Evolutionary conservation across 2,329 filamentous ascomycete genomes (phyloP), one percentile per base, ranked within the genome.

Genomic region (Fusarium kyushuense): DNA sequence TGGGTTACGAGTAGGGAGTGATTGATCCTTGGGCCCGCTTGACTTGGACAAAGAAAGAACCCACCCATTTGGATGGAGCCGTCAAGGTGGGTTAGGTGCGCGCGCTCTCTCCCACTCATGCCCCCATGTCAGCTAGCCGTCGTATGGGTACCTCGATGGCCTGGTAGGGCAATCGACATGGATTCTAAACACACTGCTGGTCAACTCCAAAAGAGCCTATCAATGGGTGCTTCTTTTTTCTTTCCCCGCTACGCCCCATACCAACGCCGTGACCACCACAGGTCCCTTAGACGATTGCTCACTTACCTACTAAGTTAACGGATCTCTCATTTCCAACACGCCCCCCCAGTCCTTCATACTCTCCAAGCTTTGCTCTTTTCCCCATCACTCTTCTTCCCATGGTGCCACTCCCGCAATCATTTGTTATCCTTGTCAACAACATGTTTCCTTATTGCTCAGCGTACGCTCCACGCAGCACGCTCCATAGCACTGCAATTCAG

Each of bases 221-320:
- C 73, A 73, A 76, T 75, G 69, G 49, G 51, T 63, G 60, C 69
- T 74, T 71, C 65, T 67, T 70, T 62, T 38, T 47, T 38, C 52
- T 67, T 69, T 69, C 67, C 70, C 72, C 72, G 68, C 76, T 75
- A 77, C 74, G 73, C 73, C 71, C 70, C 72, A 72, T 60, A 57
- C 66, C 69, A 72, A 70, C 72, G 65, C 72, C 63, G 54, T 73
- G 63, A 49, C 70, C 65, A 49, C 67, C 63, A 65, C 46, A 58
- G 69, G 69, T 70, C 67, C 72, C 69, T 69, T 73, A 69, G 64
- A 57, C 61, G 55, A 67, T 74, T 61, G 61, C 65, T 51, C 47
- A 51, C 47, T 51, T 40, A 27, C 32, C 46, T 49, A 42, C 40
- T 16, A 42, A 51, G 33, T 51, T 65, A 63, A 66, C 54, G 62